Evolutionary conservation across 306 rosid species (phyloP).

Genomic region (Pyrus bretschneideri): DNA sequence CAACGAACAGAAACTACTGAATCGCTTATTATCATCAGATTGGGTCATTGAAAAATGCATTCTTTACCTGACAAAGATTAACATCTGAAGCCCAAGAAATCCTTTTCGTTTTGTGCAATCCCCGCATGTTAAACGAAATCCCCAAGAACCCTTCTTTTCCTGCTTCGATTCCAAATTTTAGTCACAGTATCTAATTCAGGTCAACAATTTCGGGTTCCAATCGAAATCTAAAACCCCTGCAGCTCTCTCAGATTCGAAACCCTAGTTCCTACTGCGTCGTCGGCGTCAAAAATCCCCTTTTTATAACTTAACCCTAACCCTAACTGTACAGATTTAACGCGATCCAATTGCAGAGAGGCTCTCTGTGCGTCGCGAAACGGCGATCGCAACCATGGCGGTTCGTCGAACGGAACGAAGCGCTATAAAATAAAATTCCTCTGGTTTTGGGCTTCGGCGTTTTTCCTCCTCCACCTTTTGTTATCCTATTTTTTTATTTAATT

Average conservation of each 20-base stretch:
- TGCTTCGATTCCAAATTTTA: conserved; percentile 18
- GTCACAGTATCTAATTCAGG: conserved; percentile 11
- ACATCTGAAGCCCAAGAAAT: conserved; percentile 87
- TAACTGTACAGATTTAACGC: background rate
- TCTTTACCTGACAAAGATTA: conserved; percentile 84
- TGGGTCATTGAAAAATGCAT: conserved; percentile 27
- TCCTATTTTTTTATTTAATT: background rate
- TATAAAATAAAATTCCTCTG: conserved; percentile 18
- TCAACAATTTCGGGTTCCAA: conserved; percentile 1
- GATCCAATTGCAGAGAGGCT: conserved; percentile 7
- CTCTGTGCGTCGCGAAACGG: background rate
- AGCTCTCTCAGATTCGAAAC: conserved; percentile 28
- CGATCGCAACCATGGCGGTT: conserved; percentile 3
- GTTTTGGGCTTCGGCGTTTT: conserved; percentile 10
- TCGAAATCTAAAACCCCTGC: conserved; percentile 1
- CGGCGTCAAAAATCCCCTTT: background rate
- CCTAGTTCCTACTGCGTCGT: conserved; percentile 27
- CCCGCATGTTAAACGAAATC: conserved; percentile 51
- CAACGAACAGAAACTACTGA: background rate
- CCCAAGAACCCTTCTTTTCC: conserved; percentile 14
- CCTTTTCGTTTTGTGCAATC: conserved; percentile 62
- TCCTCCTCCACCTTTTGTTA: background rate
- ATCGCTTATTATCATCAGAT: conserved; percentile 22
- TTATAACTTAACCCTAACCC: background rate
- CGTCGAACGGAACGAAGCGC: conserved; percentile 28